These are phyloP conservation scores for Amborella trichopoda DNA, from an alignment of 164 flowering plant genomes.

Conservation along the genomic window DNA sequence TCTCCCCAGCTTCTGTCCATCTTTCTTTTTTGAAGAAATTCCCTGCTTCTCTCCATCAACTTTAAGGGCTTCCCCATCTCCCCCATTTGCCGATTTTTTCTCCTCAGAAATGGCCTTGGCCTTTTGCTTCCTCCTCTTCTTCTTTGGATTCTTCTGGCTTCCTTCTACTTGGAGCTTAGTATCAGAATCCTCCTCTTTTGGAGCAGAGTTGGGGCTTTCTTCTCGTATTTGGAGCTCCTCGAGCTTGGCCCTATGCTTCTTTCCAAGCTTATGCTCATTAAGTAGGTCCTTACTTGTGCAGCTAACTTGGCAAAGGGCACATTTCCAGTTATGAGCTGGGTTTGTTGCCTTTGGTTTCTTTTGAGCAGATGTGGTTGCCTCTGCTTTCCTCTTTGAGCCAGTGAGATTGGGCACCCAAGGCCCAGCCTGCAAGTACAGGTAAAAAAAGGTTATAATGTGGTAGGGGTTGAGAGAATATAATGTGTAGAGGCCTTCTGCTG, in stretches of 20 bases:
- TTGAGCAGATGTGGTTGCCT: neutral
- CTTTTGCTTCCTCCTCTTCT: neutral
- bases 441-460: no score
- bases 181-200: neutral
- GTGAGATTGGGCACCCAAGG: neutral
- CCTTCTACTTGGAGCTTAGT: no score
- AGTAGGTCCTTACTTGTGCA: neutral
- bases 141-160: no score
- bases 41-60: neutral
- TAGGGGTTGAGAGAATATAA: no score
- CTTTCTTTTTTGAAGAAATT: no score
- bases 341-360: neutral
- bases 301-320: constrained; percentile 1
- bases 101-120: neutral
- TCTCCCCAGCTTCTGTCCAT: neutral
- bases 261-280: neutral
- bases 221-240: neutral
- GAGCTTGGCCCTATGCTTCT: constrained; percentile 3
- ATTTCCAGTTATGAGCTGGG: neutral
- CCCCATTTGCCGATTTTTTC: neutral
- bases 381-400: neutral
- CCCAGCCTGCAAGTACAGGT: no score
- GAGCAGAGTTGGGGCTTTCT: neutral
- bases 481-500: neutral
- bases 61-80: neutral